Evolutionary conservation across 805 yeast genomes (phyloP).

Genomic region (Ogataea paradorogensis): DNA sequence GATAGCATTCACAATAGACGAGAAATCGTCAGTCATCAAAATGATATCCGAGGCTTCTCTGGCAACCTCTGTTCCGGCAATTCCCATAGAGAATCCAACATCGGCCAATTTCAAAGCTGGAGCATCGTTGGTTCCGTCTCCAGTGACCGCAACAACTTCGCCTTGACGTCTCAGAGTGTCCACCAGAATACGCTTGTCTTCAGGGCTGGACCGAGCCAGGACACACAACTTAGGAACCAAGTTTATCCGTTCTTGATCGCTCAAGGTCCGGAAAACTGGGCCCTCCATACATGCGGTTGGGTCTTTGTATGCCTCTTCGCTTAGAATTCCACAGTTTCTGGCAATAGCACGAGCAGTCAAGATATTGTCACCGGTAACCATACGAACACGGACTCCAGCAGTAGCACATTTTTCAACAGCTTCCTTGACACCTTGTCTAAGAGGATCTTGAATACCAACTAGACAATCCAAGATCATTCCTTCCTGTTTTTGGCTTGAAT

Average conservation of each 20-base stretch:
- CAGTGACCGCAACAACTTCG: constrained; percentile 97
- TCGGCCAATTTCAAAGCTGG: constrained; percentile 96
- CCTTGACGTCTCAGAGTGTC: constrained; percentile 74
- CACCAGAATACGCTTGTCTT: constrained; percentile 86
- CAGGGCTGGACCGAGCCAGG: constrained; percentile 93
- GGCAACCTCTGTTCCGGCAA: constrained; percentile 97
- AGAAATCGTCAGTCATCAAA: constrained; percentile 91
- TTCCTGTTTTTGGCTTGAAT: constrained; percentile 17
- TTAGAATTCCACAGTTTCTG: constrained; percentile 73
- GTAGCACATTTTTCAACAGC: constrained; percentile 82
- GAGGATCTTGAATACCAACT: constrained; percentile 94
- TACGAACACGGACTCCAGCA: constrained; percentile 93
- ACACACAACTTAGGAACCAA: constrained; percentile 78
- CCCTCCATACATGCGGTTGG: constrained; percentile 84
- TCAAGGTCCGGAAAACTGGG: constrained; percentile 73
- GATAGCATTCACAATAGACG: constrained; percentile 93
- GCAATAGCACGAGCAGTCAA: constrained; percentile 92
- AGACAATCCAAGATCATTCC: constrained; percentile 63
- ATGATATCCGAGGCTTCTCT: constrained; percentile 99
- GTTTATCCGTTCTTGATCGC: constrained; percentile 50
- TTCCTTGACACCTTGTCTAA: constrained; percentile 83
- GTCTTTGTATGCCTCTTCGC: constrained; percentile 48
- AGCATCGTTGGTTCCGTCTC: constrained; percentile 99
- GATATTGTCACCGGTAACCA: constrained; percentile 98
- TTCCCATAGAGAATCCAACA: constrained; percentile 98